Percentiles rank a stretch among this genome's conserved stretches.
phyloP scores from a whole-genome alignment of 257 asterid species.

The Linaria vulgaris region DNA sequence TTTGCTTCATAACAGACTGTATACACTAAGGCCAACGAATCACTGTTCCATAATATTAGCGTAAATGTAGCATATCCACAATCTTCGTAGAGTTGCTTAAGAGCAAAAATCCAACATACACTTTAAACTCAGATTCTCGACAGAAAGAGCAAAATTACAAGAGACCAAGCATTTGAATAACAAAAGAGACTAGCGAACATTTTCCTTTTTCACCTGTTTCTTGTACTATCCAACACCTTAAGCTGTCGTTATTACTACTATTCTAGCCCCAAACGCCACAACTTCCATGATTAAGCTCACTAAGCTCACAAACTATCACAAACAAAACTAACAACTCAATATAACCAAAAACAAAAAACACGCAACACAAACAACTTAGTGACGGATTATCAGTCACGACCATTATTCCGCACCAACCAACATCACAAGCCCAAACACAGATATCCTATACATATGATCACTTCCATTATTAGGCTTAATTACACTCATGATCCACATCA shows the following conservation, averaged over 20 bases:
- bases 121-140: neutral
- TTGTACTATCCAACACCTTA: neutral
- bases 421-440: too few relatives aligned
- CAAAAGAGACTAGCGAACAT: too few relatives aligned
- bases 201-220: neutral
- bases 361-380: too few relatives aligned
- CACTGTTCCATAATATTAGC: neutral
- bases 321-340: too few relatives aligned
- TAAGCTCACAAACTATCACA: too few relatives aligned
- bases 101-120: neutral
- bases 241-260: neutral
- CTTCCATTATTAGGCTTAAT: neutral
- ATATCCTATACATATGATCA: too few relatives aligned
- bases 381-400: too few relatives aligned
- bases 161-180: neutral
- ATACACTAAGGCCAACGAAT: neutral
- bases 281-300: too few relatives aligned
- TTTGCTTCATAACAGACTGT: neutral
- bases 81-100: neutral
- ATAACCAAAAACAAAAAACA: too few relatives aligned
- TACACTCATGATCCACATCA: neutral
- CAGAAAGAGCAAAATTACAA: neutral
- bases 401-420: too few relatives aligned
- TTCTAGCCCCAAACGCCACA: too few relatives aligned
- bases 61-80: neutral